Base-by-base conservation (phyloP, 352 stramenopile species). In the Vaucheria bursata region DNA sequence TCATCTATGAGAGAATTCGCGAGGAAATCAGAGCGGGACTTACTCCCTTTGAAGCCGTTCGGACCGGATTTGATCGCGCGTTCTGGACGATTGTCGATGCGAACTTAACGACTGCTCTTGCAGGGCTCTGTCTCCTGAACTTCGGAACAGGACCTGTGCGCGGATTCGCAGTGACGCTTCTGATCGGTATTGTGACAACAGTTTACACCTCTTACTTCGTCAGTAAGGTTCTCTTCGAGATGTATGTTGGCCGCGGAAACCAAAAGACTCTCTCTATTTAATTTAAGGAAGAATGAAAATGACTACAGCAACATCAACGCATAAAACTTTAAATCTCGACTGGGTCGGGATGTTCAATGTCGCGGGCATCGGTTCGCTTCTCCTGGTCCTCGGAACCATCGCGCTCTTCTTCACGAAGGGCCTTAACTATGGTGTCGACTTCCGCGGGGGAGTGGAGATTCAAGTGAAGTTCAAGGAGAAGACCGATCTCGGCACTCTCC, bases 41-140 rank as follows among this genome's bases (percentile, higher is more conserved):
- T 33, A 34, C 31, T 25, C n/a, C 35, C 25, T 35, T 29, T 29
- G 53, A 29, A 18, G 65, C 65, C 31, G 53, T 72, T 29, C 33
- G 53, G 33, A 72, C 32, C 35, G 65, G 65, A 33, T 72, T 40
- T 34, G 53, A 72, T 31, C 31, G 35, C 29, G 65, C 65, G 25
- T 72, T 72, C 35, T 72, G 31, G 35, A 72, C n/a, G 33, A 72
- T 72, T 29, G 53, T 72, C 25, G 65, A 72, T 34, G 18, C n/a
- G 29, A 29, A 72, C 53, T 31, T 72, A 34, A 72, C 65, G 35
- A 34, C 65, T 29, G 38, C 53, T 29, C 38, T 72, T 34, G 65
- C 65, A 29, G 31, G 33, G 33, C 18, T 72, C 25, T 25, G 38
- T 34, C 65, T 72, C 33, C 53, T 34, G 31, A 18, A 25, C 31